Evolutionary conservation across 768 basidiomycete species (phyloP), one percentile per base, ranked within the genome.

Genomic region (Auricularia heimuer): DNA sequence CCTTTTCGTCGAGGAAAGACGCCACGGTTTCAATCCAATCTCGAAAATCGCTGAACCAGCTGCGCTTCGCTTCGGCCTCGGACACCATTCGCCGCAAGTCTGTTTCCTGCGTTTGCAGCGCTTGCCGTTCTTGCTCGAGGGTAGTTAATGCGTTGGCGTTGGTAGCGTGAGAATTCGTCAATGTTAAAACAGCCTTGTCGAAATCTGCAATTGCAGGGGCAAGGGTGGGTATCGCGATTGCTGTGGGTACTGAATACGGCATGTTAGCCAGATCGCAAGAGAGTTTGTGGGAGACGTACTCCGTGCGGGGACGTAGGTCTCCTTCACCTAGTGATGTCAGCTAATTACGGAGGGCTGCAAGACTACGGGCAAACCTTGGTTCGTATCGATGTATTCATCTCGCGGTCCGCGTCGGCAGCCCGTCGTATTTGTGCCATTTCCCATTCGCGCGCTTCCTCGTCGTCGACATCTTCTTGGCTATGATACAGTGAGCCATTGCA

Each of bases 1-100:
- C 92, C 85, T 94, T 94, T 76, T 90, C 89, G 70, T 94, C 92
- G 21, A 94, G 77, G 73, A 94, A 94, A n/a, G 82, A 82, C 3
- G 89, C 92, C 6, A 94, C 83, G 66, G 83, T 83, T 73, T 94
- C 92, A 0, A 92, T 75, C 88, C 90, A 92, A 44, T 91, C 89
- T 63, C 78, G 81, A 77, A 94, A 90, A 62, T 82, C 82, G 11
- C 76, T 77, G 69, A 94, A 93, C 92, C 92, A 94, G 18, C 85
- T 84, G 61, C 90, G 78, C 75, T 94, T 93, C 56, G 77, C 81
- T 71, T 93, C 92, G 0, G 92, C 88, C 64, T 78, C 80, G 39
- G 80, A 81, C 4, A 94, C 85, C 82, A 92, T 84, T 33, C 83
- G 81, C 18, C 91, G 82, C 77, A 94, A 80, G 67, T 91, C 89